These are phyloP conservation scores for Penicillium crystallinum DNA, from an alignment of 495 filamentous ascomycete genomes.

Conservation along the genomic window DNA sequence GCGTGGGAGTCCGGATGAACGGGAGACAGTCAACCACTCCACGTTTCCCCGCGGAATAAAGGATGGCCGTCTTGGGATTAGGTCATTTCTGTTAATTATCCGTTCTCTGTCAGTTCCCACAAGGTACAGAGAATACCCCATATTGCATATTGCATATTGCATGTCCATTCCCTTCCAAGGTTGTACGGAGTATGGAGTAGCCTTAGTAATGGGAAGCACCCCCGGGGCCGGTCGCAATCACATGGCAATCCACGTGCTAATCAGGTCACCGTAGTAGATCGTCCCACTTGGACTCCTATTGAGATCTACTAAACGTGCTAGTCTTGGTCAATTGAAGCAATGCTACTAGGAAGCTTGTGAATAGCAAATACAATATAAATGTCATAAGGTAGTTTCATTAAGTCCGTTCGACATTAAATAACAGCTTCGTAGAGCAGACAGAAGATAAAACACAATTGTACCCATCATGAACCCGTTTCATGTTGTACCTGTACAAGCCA, in stretches of 20 bases:
- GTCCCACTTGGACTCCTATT: neutral
- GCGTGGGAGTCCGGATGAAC: constrained; percentile 22
- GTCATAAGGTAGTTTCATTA: constrained; percentile 2
- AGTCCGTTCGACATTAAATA: constrained; percentile 17
- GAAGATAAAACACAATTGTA: constrained; percentile 9
- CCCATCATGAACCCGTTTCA: constrained; percentile 2
- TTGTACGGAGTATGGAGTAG: neutral
- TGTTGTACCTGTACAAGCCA: constrained; percentile 12
- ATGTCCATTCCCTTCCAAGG: neutral
- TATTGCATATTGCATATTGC: neutral
- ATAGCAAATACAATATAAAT: too few species aligned
- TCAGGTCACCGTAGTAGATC: neutral
- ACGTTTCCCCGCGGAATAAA: constrained; percentile 19
- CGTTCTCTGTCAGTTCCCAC: neutral
- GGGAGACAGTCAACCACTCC: constrained; percentile 15
- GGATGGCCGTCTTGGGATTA: constrained; percentile 8
- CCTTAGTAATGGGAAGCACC: too few species aligned
- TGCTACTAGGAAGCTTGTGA: too few species aligned
- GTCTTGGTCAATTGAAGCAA: too few species aligned
- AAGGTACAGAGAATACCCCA: neutral
- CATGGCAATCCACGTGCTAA: constrained; percentile 9
- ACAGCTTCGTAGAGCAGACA: constrained; percentile 7
- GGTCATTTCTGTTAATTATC: neutral
- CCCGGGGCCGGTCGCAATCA: constrained; percentile 9
- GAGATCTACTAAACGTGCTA: too few species aligned